Evolutionary conservation across 768 basidiomycete genomes (phyloP).

Genomic region (Lactifluus piperatus): DNA sequence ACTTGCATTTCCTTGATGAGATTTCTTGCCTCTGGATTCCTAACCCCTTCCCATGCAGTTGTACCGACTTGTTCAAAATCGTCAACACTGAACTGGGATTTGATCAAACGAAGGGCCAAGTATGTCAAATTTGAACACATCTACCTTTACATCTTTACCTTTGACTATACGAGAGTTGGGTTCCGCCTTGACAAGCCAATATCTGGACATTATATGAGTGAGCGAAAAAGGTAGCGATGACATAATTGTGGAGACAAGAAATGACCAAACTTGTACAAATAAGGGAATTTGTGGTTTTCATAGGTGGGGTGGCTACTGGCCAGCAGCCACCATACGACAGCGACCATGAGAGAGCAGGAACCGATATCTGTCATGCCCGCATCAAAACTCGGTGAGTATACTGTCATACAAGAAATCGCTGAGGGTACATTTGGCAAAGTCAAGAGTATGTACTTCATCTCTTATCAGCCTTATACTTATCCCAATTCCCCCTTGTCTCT

Average conservation of each 20-base stretch:
- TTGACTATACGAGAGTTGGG: constrained; percentile 78
- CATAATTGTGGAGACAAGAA: constrained; percentile 1
- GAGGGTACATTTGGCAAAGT: constrained; percentile 99
- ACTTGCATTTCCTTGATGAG: constrained; percentile 73
- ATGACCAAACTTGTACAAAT: constrained; percentile 10
- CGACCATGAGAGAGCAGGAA: constrained; percentile 24
- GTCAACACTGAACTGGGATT: constrained; percentile 64
- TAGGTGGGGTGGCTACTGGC: not conserved
- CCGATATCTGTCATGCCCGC: constrained; percentile 36
- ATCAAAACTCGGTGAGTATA: constrained; percentile 86
- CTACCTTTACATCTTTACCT: constrained; percentile 83
- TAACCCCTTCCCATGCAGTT: constrained; percentile 83
- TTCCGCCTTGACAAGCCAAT: constrained; percentile 82
- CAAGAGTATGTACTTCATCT: constrained; percentile 63
- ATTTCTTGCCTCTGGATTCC: constrained; percentile 77
- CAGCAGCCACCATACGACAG: not conserved
- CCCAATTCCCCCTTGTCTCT: constrained; percentile 16
- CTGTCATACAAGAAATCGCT: constrained; percentile 78
- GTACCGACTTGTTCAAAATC: constrained; percentile 66
- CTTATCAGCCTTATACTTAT: not conserved
- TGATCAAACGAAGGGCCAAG: not conserved
- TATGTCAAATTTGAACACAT: constrained; percentile 30
- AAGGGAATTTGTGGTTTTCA: not conserved
- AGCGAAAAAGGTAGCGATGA: not conserved
- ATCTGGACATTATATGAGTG: constrained; percentile 11